These are phyloP conservation scores for Solanum clarkiae DNA, from an alignment of 257 asterid species.

Conservation along the genomic window DNA sequence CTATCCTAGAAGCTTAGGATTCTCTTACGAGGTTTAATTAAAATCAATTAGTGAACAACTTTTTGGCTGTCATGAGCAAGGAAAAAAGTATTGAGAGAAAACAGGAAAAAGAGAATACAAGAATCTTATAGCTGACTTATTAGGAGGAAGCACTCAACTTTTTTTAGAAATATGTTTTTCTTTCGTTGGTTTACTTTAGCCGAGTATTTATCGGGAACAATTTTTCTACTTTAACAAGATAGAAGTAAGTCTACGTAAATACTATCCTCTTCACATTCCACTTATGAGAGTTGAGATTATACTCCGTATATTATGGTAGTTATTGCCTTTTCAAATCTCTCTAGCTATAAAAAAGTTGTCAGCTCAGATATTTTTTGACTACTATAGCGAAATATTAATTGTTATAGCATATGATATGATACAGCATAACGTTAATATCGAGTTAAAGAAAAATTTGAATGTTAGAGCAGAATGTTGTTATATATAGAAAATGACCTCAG, in stretches of 20 bases:
- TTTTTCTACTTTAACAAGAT: accelerated
- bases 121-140: not conserved
- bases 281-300: accelerated
- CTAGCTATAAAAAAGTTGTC: not conserved
- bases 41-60: not conserved
- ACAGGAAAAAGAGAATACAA: not conserved
- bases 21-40: not conserved
- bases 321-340: not conserved
- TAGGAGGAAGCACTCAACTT: not conserved
- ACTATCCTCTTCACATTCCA: accelerated
- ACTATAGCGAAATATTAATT: not conserved
- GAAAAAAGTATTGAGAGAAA: not conserved
- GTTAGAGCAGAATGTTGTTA: not conserved
- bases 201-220: not conserved
- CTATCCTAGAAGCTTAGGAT: not conserved
- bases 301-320: not conserved
- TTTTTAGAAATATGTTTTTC: not conserved
- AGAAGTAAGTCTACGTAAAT: not conserved
- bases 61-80: not conserved
- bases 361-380: not conserved
- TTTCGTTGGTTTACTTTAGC: not conserved
- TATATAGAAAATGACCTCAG: accelerated
- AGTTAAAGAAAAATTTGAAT: not conserved
- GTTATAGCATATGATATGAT: not conserved
- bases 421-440: not conserved